A percentile compares a stretch with the other conserved stretches of the same genome.
Conservation (phyloP, 139 green algal genomes). For the Chlorella sp. region DNA sequence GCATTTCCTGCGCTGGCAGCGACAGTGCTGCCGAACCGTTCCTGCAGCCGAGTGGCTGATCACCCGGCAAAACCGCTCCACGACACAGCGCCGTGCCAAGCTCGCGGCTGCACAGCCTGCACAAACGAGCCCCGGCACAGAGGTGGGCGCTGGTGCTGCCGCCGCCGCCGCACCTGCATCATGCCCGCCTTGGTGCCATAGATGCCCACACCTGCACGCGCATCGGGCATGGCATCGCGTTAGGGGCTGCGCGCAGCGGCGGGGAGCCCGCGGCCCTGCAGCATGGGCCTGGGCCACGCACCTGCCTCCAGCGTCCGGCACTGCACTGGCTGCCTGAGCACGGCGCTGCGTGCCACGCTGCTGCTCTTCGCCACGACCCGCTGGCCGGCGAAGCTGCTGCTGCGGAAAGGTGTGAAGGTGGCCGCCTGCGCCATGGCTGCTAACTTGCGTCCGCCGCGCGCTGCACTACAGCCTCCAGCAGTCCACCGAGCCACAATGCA, state of each 20-base stretch:
- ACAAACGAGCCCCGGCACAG: too few relatives aligned
- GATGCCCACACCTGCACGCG: constrained; percentile 75
- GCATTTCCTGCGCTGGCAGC: too few relatives aligned
- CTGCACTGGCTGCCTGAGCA: background rate
- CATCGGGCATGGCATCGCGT: background rate
- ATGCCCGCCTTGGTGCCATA: constrained; percentile 98
- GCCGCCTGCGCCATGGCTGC: background rate
- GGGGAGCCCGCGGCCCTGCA: background rate
- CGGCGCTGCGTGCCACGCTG: background rate
- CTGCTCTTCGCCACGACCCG: background rate
- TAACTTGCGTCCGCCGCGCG: background rate
- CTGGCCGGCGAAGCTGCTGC: constrained; percentile 11
- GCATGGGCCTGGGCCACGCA: background rate
- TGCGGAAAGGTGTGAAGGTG: background rate
- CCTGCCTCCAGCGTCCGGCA: constrained; percentile 12
- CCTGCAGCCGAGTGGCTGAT: too few relatives aligned
- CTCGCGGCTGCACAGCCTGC: too few relatives aligned
- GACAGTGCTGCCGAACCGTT: too few relatives aligned
- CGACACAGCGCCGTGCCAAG: too few relatives aligned
- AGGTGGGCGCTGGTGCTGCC: background rate
- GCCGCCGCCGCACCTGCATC: constrained; percentile 71
- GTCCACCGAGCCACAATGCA: too few relatives aligned
- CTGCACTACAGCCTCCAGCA: background rate
- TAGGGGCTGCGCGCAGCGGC: background rate
- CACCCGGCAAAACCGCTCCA: too few relatives aligned